phyloP scores from a whole-genome alignment of 352 stramenopile genomes.

The Globisporangium paddicum region DNA sequence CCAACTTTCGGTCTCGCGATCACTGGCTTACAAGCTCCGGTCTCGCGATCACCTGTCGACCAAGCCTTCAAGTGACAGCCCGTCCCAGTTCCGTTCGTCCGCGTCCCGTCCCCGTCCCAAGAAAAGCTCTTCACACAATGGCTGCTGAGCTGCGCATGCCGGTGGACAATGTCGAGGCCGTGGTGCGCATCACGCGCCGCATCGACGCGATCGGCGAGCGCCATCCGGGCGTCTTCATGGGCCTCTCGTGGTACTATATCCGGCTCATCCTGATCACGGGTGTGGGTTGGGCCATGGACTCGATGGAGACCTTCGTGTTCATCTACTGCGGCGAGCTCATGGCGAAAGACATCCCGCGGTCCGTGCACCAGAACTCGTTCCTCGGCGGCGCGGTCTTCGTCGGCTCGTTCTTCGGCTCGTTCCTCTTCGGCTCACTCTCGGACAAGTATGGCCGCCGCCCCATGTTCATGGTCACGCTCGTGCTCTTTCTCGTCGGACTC shows the following conservation, averaged over 20 bases:
- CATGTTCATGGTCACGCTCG: constrained; percentile 66
- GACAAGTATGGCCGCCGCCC: constrained; percentile 60
- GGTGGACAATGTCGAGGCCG: constrained; percentile 37
- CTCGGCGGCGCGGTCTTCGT: constrained; percentile 51
- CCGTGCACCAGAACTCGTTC: constrained; percentile 30
- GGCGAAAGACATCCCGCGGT: constrained; percentile 37
- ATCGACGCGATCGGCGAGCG: constrained; percentile 63
- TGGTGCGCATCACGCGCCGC: constrained; percentile 59
- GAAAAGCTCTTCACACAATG: not conserved
- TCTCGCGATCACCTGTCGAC: constrained; percentile 18
- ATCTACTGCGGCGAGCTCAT: constrained; percentile 46
- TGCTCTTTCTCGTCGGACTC: constrained; percentile 53
- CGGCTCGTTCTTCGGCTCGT: constrained; percentile 57
- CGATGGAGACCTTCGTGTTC: constrained; percentile 74
- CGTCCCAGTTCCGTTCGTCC: not conserved
- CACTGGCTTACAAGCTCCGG: constrained; percentile 7
- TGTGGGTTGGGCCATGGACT: constrained; percentile 69
- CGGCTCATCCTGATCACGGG: constrained; percentile 59
- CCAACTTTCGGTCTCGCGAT: constrained; percentile 17
- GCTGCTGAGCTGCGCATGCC: constrained; percentile 5
- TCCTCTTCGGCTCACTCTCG: constrained; percentile 48
- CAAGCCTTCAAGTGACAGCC: constrained; percentile 11
- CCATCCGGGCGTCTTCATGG: constrained; percentile 35
- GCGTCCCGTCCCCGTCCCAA: not conserved
- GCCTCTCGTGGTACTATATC: constrained; percentile 70